These are phyloP conservation scores for Sporothrix brunneoviolacea DNA, from an alignment of 2,329 filamentous ascomycete genomes.

Conservation along the genomic window DNA sequence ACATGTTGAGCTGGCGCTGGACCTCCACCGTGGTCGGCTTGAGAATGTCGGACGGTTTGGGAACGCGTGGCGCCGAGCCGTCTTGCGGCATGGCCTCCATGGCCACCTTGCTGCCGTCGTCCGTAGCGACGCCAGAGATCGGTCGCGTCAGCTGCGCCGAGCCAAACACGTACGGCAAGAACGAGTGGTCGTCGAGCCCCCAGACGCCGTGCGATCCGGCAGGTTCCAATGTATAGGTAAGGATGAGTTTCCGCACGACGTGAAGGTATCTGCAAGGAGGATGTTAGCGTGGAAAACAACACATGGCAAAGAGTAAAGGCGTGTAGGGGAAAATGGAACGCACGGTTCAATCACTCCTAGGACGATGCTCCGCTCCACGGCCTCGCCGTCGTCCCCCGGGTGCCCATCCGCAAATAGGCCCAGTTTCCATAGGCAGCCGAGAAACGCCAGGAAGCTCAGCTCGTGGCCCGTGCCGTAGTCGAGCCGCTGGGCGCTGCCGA, in stretches of 20 bases:
- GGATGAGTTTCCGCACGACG: slow-evolving; percentile 74
- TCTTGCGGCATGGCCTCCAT: slow-evolving; percentile 62
- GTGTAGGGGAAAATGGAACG: slow-evolving; percentile 30
- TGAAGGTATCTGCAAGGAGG: slow-evolving; percentile 57
- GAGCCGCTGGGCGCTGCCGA: slow-evolving; percentile 80
- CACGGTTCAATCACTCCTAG: slow-evolving; percentile 77
- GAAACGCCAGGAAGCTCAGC: slow-evolving; percentile 85
- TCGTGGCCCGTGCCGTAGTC: slow-evolving; percentile 98
- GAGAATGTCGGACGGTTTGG: slow-evolving; percentile 63
- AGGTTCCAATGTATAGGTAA: slow-evolving; percentile 88
- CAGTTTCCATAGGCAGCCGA: slow-evolving; percentile 87
- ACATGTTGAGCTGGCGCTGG: slow-evolving; percentile 68
- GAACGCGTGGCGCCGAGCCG: slow-evolving; percentile 66
- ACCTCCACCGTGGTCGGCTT: slow-evolving; percentile 58
- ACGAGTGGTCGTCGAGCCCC: slow-evolving; percentile 97
- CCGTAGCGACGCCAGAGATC: slow-evolving; percentile 50
- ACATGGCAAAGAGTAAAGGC: not conserved
- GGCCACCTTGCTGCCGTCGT: too few species aligned
- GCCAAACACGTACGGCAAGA: slow-evolving; percentile 89
- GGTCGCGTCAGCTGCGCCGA: slow-evolving; percentile 82
- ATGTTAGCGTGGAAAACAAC: not conserved
- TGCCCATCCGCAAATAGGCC: slow-evolving; percentile 61
- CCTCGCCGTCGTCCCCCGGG: slow-evolving; percentile 31
- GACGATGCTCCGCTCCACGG: slow-evolving; percentile 72
- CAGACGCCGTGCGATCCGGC: slow-evolving; percentile 96